phyloP scores from a whole-genome alignment of 2,329 filamentous ascomycete species.

The Lecanicillium sp. region DNA sequence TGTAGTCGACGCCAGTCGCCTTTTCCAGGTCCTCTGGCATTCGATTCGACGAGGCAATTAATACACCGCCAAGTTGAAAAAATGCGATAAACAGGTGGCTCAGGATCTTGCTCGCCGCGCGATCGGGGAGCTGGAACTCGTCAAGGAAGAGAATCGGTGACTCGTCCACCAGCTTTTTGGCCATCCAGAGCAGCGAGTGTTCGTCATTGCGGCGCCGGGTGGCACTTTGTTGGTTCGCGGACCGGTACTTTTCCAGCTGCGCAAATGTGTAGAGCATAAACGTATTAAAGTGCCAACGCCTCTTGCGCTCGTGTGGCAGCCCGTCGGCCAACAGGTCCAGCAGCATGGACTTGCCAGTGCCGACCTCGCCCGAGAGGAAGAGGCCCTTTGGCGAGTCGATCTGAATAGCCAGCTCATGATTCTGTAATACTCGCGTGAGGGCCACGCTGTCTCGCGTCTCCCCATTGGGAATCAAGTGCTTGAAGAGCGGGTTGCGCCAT shows the following conservation, averaged over 20 bases:
- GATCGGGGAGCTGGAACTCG: conserved; percentile 77
- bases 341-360: conserved; percentile 81
- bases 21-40: conserved; percentile 78
- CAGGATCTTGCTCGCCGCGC: conserved; percentile 70
- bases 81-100: conserved; percentile 73
- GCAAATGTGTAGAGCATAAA: conserved; percentile 78
- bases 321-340: conserved; percentile 75
- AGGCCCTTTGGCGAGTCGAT: conserved; percentile 68
- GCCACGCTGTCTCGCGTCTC: conserved; percentile 55
- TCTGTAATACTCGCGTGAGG: conserved; percentile 62
- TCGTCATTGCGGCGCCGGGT: conserved; percentile 30
- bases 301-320: conserved; percentile 66
- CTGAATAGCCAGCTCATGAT: conserved; percentile 63
- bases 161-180: conserved; percentile 67
- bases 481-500: conserved; percentile 52
- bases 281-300: conserved; percentile 76
- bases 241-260: conserved; percentile 60
- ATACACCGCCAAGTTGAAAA: conserved; percentile 74
- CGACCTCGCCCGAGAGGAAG: conserved; percentile 75
- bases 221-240: conserved; percentile 23
- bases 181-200: conserved; percentile 67
- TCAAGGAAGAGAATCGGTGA: conserved; percentile 75
- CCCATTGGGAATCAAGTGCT: conserved; percentile 51
- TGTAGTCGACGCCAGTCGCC: conserved; percentile 64
- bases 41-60: conserved; percentile 74